phyloP scores from a whole-genome alignment of 306 rosid genomes.

The barrel medic (Medicago truncatula) region MtrunA17r5.0-ANR NC_053046.1:3868001-3868500 shows the following conservation, averaged over 20 bases:
- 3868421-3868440: conserved; percentile 80
- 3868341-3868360: conserved; percentile 84
- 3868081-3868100: not conserved
- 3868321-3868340: conserved; percentile 80
- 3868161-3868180: conserved; percentile 31
- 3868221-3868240: conserved; percentile 78
- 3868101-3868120: conserved; percentile 31
- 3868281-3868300: conserved; percentile 73
- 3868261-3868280: conserved; percentile 89
- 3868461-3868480: conserved; percentile 86
- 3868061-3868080: conserved; percentile 40
- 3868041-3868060: conserved; percentile 11
- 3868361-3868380: conserved; percentile 96
- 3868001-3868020: conserved; percentile 10
- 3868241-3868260: conserved; percentile 82
- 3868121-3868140: conserved; percentile 38
- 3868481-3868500: conserved; percentile 86
- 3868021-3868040: conserved; percentile 14
- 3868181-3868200: conserved; percentile 51
- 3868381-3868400: conserved; percentile 94
- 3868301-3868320: conserved; percentile 86
- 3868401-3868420: conserved; percentile 71
- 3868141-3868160: conserved; percentile 42
- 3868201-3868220: conserved; percentile 62
- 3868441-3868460: conserved; percentile 85